A percentile compares a stretch with the other conserved stretches of the same genome.
Conservation (phyloP, 2,329 filamentous ascomycete species). For the Aspergillus texensis region DNA sequence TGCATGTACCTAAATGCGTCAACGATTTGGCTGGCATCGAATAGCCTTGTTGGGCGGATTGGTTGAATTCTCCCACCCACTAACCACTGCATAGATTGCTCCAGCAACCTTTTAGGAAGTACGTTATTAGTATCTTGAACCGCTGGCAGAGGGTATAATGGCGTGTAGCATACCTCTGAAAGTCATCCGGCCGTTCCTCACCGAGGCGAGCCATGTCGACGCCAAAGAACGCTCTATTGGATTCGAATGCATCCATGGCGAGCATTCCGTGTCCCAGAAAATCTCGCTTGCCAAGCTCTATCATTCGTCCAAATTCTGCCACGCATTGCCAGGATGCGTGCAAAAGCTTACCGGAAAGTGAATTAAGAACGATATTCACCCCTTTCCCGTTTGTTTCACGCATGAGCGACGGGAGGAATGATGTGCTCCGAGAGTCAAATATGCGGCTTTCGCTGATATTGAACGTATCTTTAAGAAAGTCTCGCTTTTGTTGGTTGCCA, state of each 20-base stretch:
- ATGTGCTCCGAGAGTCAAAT: constrained; percentile 21
- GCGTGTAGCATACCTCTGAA: constrained; percentile 9
- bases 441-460: constrained; percentile 21
- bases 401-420: constrained; percentile 17
- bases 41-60: constrained; percentile 7
- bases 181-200: neutral
- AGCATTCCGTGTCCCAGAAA: constrained; percentile 20
- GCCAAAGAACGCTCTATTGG: constrained; percentile 17
- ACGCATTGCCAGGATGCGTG: constrained; percentile 31
- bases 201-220: constrained; percentile 15
- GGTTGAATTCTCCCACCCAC: too few relatives aligned
- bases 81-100: too few relatives aligned
- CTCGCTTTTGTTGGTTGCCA: constrained; percentile 9
- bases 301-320: constrained; percentile 27
- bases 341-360: constrained; percentile 19
- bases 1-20: constrained; percentile 22
- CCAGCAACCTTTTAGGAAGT: too few relatives aligned
- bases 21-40: constrained; percentile 8
- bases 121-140: too few relatives aligned
- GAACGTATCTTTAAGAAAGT: constrained; percentile 18
- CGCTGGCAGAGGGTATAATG: neutral
- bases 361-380: constrained; percentile 16
- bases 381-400: constrained; percentile 15
- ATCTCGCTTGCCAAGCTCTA: constrained; percentile 29
- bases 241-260: constrained; percentile 14